Evolutionary conservation across 2,329 filamentous ascomycete genomes (phyloP), one percentile per base, ranked within the genome.

Genomic region (Xylariales sp.): DNA sequence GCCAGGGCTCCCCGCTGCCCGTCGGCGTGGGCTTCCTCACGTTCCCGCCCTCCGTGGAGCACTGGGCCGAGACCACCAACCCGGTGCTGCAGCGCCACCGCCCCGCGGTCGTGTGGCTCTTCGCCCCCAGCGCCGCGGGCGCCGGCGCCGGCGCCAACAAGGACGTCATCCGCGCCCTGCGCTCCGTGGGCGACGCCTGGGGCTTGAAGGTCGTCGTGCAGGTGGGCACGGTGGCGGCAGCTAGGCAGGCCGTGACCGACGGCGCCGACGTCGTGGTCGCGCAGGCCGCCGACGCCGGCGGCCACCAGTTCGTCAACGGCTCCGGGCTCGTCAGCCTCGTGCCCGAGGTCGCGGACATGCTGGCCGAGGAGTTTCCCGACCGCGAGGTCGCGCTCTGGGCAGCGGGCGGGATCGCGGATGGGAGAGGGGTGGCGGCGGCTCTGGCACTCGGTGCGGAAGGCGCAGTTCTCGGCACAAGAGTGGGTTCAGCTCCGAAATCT

Each of bases 71-170:
- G 39, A 69, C 64, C n/a, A 63, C 66, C 2, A 53, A 78, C 3
- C 70, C 72, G 2, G 46, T 83, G 11, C 61, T 86, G 14, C 52
- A 53, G 17, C 60, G 65, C 42, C 71, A 79, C 54, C 59, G 58
- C 0, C 79, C 81, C 2, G 72, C 70, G 3, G 81, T 78, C 1
- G 65, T 81, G 7, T 86, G 82, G 82, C 68, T 86, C 32, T 85
- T 85, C 50, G 81, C 81, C 3, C 78, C 79, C 2, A 59, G 64
- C 21, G 61, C 64, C 5, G 54, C 29, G 6, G 32, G 30, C 11
- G 49, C 53, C 2, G 40, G 45, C 2, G 52, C 54, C 1, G 21
- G 52, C 13, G 37, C 41, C 1, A n/a, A n/a, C n/a, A n/a, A n/a
- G n/a, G 17, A 40, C 23, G 38, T 55, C 15, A 43, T 57, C 40